Base-by-base conservation (phyloP, 345 rosid genomes). In the Angophora floribunda region DNA sequence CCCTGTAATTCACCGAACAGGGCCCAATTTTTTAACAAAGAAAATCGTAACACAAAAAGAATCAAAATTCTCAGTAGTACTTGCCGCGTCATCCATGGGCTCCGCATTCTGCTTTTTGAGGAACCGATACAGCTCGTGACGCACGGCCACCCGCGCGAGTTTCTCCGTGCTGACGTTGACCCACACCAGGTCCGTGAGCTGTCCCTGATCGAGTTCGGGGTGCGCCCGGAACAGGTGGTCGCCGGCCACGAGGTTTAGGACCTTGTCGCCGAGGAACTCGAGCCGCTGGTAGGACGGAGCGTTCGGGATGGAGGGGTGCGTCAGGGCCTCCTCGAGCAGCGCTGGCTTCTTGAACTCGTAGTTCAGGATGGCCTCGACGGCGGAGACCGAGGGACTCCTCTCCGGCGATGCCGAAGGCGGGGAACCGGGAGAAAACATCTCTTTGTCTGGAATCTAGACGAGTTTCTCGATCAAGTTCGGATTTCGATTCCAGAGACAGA, bases 201-300 rank as follows among this genome's bases (percentile, higher is more conserved):
- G 88, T 3, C 96, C 96, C 2, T 92, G 93, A 12, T 95, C 93
- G 16, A 94, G 92, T 2, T 70, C 26, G 12, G 96, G 96, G 91
- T 94, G 91, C 6, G 90, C 85, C 14, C 92, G 87, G 93, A 90
- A 97, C 4, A 93, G 24, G 87, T 94, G 51, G 59, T 91, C 94
- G 0, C 91, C 87, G n/a, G 95, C 12, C 0, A 93, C 98, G 11
- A 93, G 88, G 13, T 92, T 92, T 14, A 95, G 86, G 14, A 91
- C 96, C 13, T 96, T 92, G 87, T 97, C 99, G 7, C 99, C 99
- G 32, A 97, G 36, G 89, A 95, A 97, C 93, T 97, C 99, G 15
- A 97, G 96, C 59, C 97, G 93, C 87, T 96, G 91, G 88, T 96
- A 95, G 32, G 90, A 85, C 1, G 90, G 59, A 24, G 93, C 87